Percentiles rank a stretch among this genome's conserved stretches.
These are phyloP conservation scores for Haplosporangium sp. DNA, from an alignment of 371 early-diverging fungal genomes.

Conservation along the genomic window DNA sequence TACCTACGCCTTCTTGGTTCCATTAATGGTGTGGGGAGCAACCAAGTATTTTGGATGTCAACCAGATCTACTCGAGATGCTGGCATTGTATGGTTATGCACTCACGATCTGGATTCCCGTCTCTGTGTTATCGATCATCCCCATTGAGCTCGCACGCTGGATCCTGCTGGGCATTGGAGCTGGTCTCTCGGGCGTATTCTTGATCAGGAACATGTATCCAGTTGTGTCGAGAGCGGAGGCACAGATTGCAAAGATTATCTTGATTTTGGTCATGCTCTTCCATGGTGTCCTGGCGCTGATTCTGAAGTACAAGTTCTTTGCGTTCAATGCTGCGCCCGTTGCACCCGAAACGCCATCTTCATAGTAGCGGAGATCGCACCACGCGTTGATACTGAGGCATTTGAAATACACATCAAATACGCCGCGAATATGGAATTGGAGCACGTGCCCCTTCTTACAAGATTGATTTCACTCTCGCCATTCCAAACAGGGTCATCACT, in stretches of 20 bases:
- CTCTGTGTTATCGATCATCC: conserved; percentile 68
- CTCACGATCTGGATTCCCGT: conserved; percentile 93
- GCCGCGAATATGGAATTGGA: too few species aligned
- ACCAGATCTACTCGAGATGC: conserved; percentile 84
- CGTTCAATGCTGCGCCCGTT: conserved; percentile 14
- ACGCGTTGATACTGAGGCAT: too few species aligned
- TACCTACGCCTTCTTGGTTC: conserved; percentile 77
- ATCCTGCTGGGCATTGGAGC: conserved; percentile 32
- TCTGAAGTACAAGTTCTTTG: conserved; percentile 86
- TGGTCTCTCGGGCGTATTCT: conserved; percentile 34
- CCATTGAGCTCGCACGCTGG: conserved; percentile 43
- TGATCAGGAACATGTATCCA: conserved; percentile 69
- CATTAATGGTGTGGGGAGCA: conserved; percentile 81
- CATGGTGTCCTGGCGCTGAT: conserved; percentile 83
- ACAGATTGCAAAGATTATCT: conserved; percentile 72
- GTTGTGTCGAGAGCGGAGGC: conserved; percentile 71
- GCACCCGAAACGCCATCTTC: not conserved
- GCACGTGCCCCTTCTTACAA: too few species aligned
- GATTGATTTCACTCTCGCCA: too few species aligned
- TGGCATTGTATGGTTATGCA: conserved; percentile 91
- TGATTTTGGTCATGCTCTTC: conserved; percentile 72
- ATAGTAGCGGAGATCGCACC: too few species aligned
- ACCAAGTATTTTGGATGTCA: conserved; percentile 88
- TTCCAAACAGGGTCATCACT: too few species aligned
- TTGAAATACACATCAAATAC: too few species aligned